These are phyloP conservation scores for Colletotrichum caudatum DNA, from an alignment of 2,329 filamentous ascomycete species.

Conservation along the genomic window DNA sequence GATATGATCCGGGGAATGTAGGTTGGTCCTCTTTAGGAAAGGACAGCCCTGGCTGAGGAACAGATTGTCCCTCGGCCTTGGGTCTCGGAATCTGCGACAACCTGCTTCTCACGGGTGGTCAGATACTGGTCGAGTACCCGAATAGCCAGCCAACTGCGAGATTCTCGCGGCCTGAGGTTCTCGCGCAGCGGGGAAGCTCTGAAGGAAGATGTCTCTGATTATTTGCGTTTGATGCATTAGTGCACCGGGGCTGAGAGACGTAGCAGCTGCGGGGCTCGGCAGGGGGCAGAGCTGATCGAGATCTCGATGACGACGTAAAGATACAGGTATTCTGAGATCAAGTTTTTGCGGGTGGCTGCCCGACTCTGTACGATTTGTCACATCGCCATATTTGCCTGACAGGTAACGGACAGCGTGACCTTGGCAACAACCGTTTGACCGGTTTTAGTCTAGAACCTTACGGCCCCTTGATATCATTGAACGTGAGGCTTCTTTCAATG, in stretches of 20 bases:
- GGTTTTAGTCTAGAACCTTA: neutral
- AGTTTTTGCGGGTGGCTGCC: conserved; percentile 11
- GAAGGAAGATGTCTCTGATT: conserved; percentile 19
- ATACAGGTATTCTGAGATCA: neutral
- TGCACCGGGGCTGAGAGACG: conserved; percentile 22
- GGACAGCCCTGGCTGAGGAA: neutral
- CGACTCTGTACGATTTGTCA: neutral
- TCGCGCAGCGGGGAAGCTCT: neutral
- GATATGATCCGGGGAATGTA: conserved; percentile 39
- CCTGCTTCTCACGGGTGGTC: conserved; percentile 13
- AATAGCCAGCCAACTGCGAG: neutral
- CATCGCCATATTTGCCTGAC: neutral
- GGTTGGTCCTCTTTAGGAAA: conserved; percentile 9
- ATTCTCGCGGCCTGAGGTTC: conserved; percentile 5
- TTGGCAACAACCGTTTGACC: neutral
- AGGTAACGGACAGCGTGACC: neutral
- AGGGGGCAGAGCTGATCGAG: conserved; percentile 21
- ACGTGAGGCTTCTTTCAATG: neutral
- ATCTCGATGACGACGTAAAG: conserved; percentile 1
- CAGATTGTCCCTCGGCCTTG: conserved; percentile 19
- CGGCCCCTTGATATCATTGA: neutral
- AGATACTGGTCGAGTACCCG: conserved; percentile 1
- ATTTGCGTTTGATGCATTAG: conserved; percentile 33
- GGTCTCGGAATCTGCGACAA: conserved; percentile 37
- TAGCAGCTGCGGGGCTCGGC: neutral